A percentile compares a stretch with the other conserved stretches of the same genome.
phyloP scores from a whole-genome alignment of 768 basidiomycete genomes.

The Serpula lacrymans region DNA sequence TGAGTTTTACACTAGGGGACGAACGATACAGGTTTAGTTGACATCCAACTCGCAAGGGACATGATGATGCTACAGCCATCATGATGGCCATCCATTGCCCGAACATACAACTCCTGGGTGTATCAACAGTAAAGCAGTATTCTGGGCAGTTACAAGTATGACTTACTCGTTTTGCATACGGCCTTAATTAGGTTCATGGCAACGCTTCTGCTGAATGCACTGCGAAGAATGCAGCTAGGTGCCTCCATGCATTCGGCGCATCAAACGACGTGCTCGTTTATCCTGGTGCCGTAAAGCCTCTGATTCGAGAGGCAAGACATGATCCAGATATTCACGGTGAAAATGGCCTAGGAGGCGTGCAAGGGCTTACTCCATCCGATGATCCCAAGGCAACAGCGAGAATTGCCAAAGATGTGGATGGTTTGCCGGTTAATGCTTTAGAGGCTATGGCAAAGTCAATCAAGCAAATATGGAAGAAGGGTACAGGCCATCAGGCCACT shows the following conservation, averaged over 20 bases:
- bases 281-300: conserved; percentile 67
- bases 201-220: conserved; percentile 66
- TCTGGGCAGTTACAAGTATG: neutral
- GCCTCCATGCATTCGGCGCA: conserved; percentile 73
- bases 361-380: conserved; percentile 59
- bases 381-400: conserved; percentile 47
- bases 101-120: conserved; percentile 66
- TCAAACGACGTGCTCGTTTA: conserved; percentile 55
- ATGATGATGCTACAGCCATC: conserved; percentile 87
- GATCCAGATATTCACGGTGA: conserved; percentile 79
- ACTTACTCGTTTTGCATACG: neutral
- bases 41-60: conserved; percentile 54
- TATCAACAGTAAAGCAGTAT: conserved; percentile 65
- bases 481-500: conserved; percentile 57
- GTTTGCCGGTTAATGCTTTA: conserved; percentile 48
- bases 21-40: neutral
- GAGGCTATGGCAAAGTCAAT: conserved; percentile 66
- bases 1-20: conserved; percentile 25
- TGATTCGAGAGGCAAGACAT: conserved; percentile 57
- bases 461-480: conserved; percentile 51
- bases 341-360: conserved; percentile 82
- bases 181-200: conserved; percentile 63
- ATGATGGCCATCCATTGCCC: conserved; percentile 68
- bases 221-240: conserved; percentile 70
- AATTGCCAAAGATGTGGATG: conserved; percentile 42